Percentiles rank a stretch among this genome's conserved stretches.
phyloP scores from a whole-genome alignment of 805 yeast genomes.

The Starmerella apis region DNA sequence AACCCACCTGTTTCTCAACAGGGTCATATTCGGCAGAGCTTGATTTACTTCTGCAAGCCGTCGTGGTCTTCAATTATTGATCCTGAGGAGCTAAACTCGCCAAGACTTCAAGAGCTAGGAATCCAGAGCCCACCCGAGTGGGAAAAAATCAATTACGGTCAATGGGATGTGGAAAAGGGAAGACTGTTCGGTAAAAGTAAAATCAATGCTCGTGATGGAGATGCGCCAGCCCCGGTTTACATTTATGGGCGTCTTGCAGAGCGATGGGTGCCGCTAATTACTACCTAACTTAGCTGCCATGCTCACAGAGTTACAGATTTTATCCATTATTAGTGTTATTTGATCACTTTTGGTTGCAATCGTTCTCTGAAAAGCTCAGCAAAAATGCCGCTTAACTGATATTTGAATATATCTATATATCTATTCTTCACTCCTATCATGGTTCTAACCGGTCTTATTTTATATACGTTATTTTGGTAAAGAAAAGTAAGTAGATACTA shows the following conservation, averaged over 20 bases:
- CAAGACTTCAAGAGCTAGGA: slow-evolving; percentile 33
- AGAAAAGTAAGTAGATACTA: too few relatives aligned
- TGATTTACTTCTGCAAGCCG: slow-evolving; percentile 40
- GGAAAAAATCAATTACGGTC: slow-evolving; percentile 34
- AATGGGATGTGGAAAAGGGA: slow-evolving; percentile 43
- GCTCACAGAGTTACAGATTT: too few relatives aligned
- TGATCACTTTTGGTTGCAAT: too few relatives aligned
- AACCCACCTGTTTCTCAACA: slow-evolving; percentile 39
- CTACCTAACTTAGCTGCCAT: too few relatives aligned
- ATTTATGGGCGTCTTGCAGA: slow-evolving; percentile 37
- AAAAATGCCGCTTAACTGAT: too few relatives aligned
- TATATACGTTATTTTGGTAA: too few relatives aligned
- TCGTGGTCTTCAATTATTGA: slow-evolving; percentile 33
- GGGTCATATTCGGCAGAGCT: slow-evolving; percentile 33
- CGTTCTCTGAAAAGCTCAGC: too few relatives aligned
- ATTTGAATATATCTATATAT: too few relatives aligned
- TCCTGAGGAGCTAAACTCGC: slow-evolving; percentile 36
- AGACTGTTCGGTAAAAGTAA: slow-evolving; percentile 37
- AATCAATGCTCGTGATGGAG: slow-evolving; percentile 32
- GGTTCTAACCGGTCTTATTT: too few relatives aligned
- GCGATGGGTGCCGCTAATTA: slow-evolving; percentile 36
- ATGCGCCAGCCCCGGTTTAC: slow-evolving; percentile 34
- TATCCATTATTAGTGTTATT: too few relatives aligned
- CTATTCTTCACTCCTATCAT: too few relatives aligned
- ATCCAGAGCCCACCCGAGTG: slow-evolving; percentile 30